Base-by-base conservation (phyloP, 179 eudicot genomes). In the Gypsophila paniculata region DNA sequence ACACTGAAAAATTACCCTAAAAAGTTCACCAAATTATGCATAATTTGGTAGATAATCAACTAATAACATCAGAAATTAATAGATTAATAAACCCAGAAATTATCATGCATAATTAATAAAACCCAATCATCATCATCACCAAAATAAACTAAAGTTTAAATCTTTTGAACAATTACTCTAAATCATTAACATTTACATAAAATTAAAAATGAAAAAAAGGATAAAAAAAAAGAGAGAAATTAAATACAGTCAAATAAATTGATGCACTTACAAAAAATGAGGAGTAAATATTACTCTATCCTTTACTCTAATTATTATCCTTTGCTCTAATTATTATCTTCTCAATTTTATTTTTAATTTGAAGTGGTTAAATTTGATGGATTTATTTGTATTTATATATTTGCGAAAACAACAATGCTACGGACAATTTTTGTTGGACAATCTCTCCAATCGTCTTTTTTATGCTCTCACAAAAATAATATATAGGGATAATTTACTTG, bases 241-340 rank as follows among this genome's bases (percentile, higher is more conserved):
- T 21, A 48, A 25, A n/a, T 44, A 44, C 8, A 44, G 49, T 44
- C 8, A 4, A 8, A 67, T 23, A 55, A 21, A 42, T 22, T 12
- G 55, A 39, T 18, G 22, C 29, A 51, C 71, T 68, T 68, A 68
- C 71, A 14, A 2, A 51, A 22, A 49, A 10, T 49, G 58, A 19
- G 71, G n/a, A 25, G 3, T 48, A 29, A 67, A 4, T 46, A 49
- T 26, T 36, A 39, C n/a, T n/a, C n/a, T n/a, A n/a, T n/a, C n/a
- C n/a, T n/a, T n/a, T n/a, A n/a, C n/a, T 48, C 3, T 7, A 39
- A 49, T 15, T 68, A 48, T 68, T 68, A 22, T 36, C 13, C 22
- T 62, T 21, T 42, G 29, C 34, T 10, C 52, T 13, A 46, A 46
- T 46, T n/a, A n/a, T n/a, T n/a, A n/a, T n/a, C n/a, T n/a, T n/a